Evolutionary conservation across 805 yeast genomes (phyloP).

Genomic region (Cyberlindnera amylophila): DNA sequence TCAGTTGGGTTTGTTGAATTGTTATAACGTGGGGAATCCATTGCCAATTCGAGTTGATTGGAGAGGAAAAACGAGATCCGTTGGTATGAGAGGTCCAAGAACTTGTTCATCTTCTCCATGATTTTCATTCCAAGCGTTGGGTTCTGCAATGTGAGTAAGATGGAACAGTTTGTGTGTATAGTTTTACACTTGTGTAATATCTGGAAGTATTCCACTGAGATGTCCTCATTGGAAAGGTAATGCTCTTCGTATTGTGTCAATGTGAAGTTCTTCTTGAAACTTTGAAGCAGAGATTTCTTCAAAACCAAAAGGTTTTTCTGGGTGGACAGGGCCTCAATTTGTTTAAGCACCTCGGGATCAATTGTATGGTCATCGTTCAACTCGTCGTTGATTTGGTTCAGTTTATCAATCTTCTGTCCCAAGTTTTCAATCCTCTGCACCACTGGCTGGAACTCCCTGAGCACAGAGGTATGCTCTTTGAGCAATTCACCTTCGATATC

Average conservation of each 20-base stretch:
- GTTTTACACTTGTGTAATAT: conserved; percentile 57
- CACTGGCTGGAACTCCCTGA: conserved; percentile 42
- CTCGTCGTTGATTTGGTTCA: conserved; percentile 17
- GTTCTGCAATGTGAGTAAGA: conserved; percentile 66
- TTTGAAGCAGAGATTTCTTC: conserved; percentile 48
- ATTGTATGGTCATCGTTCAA: conserved; percentile 15
- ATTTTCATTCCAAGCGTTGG: conserved; percentile 62
- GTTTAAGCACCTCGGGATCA: conserved; percentile 14
- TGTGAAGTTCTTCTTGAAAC: conserved; percentile 60
- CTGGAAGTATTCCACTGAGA: conserved; percentile 53
- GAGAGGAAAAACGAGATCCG: conserved; percentile 45
- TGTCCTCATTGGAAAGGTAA: conserved; percentile 39
- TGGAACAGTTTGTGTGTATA: conserved; percentile 65
- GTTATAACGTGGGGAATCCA: not conserved
- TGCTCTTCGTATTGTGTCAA: conserved; percentile 70
- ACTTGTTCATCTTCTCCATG: conserved; percentile 50
- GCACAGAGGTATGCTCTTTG: conserved; percentile 47
- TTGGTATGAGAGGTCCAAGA: conserved; percentile 51
- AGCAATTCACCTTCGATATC: conserved; percentile 59
- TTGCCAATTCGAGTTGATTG: conserved; percentile 26
- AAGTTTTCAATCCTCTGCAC: conserved; percentile 38
- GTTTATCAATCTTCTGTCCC: conserved; percentile 16
- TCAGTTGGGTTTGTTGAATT: conserved; percentile 8
- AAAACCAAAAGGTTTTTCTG: conserved; percentile 28
- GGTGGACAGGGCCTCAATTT: conserved; percentile 20